A percentile compares a stretch with the other conserved stretches of the same genome.
These are phyloP conservation scores for Rhododendron molle DNA, from an alignment of 148 eudicot genomes.

Conservation along the genomic window DNA sequence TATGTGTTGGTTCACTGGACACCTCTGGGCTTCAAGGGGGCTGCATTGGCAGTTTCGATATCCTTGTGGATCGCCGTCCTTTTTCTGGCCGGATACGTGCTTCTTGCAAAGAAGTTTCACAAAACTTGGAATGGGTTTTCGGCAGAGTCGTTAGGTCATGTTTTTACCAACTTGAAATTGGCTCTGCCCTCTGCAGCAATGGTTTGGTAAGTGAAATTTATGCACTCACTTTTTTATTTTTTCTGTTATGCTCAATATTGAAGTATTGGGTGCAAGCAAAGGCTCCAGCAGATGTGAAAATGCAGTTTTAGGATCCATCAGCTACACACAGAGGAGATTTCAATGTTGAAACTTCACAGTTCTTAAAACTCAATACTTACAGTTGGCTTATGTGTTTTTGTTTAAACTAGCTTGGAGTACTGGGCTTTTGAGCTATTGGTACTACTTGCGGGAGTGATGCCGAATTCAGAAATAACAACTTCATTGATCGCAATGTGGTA, in stretches of 20 bases:
- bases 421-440: conserved; percentile 94
- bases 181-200: conserved; percentile 86
- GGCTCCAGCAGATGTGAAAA: background rate
- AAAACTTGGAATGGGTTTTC: conserved; percentile 61
- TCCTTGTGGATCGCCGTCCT: conserved; percentile 54
- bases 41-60: conserved; percentile 65
- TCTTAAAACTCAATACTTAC: background rate
- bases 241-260: background rate
- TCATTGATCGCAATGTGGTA: conserved; percentile 90
- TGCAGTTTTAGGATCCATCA: background rate
- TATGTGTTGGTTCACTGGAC: conserved; percentile 50
- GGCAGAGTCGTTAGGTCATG: conserved; percentile 38
- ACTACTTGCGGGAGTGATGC: conserved; percentile 73
- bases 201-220: conserved; percentile 56
- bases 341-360: background rate
- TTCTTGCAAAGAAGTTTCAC: conserved; percentile 33
- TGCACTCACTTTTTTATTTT: background rate
- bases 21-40: conserved; percentile 46
- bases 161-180: conserved; percentile 41
- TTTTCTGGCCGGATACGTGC: conserved; percentile 36
- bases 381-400: background rate
- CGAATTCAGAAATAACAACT: conserved; percentile 64
- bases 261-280: background rate
- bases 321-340: background rate
- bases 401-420: conserved; percentile 55